Evolutionary conservation across 2,329 filamentous ascomycete genomes (phyloP).

Genomic region (Trichophyton schoenleinii): DNA sequence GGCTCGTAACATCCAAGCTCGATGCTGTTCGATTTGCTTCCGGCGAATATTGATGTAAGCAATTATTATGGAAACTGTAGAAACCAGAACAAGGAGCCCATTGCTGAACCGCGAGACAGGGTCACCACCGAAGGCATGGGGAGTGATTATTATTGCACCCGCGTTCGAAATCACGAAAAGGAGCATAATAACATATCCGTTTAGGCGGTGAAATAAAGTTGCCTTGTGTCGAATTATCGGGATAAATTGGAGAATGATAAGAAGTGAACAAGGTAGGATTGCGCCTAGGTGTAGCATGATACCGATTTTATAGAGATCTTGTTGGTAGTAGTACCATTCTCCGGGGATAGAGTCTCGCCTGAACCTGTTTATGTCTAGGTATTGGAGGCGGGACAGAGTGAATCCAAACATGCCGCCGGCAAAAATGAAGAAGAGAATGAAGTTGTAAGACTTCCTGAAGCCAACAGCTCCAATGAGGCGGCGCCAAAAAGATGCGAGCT

Average conservation of each 20-base stretch:
- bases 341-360: constrained; percentile 19
- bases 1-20: constrained; percentile 51
- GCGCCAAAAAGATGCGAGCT: not conserved
- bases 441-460: constrained; percentile 1
- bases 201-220: constrained; percentile 46
- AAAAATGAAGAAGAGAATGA: constrained; percentile 27
- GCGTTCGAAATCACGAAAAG: constrained; percentile 37
- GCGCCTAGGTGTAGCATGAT: constrained; percentile 34
- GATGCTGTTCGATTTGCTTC: constrained; percentile 50
- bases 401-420: constrained; percentile 38
- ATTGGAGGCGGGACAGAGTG: constrained; percentile 36
- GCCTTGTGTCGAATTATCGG: constrained; percentile 35
- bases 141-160: constrained; percentile 43
- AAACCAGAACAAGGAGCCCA: constrained; percentile 27
- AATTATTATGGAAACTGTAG: not conserved
- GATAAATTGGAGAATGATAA: constrained; percentile 32
- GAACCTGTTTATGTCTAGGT: constrained; percentile 22
- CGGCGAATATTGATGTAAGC: constrained; percentile 42
- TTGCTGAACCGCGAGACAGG: constrained; percentile 34
- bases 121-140: constrained; percentile 42
- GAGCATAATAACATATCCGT: constrained; percentile 44
- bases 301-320: constrained; percentile 25
- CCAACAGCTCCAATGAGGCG: not conserved
- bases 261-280: constrained; percentile 24
- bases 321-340: constrained; percentile 33